Percentiles rank a stretch among this genome's conserved stretches.
Evolutionary conservation across 108 stramenopile species (phyloP).

Genomic region (Chaetoceros tenuissimus): DNA sequence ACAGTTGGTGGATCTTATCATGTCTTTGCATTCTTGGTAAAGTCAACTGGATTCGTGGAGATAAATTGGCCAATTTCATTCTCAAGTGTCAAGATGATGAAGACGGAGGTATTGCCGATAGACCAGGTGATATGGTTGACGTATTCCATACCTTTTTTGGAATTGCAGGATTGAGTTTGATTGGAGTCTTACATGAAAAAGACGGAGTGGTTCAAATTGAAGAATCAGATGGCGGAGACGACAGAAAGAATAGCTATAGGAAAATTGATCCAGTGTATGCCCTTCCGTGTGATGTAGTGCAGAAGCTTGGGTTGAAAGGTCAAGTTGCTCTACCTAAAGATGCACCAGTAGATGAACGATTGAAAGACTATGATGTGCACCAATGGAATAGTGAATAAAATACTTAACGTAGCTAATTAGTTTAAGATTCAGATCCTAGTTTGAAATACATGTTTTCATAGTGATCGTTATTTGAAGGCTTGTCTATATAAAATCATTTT

Average conservation of each 20-base stretch:
- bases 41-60: constrained; percentile 84
- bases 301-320: constrained; percentile 36
- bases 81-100: constrained; percentile 95
- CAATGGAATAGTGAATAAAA: background rate
- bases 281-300: constrained; percentile 69
- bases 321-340: constrained; percentile 37
- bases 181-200: constrained; percentile 59
- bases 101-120: constrained; percentile 96
- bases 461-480: too few species aligned
- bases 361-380: constrained; percentile 25
- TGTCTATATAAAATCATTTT: too few species aligned
- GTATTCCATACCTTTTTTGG: constrained; percentile 99
- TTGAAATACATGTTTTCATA: too few species aligned
- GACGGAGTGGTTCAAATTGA: constrained; percentile 11
- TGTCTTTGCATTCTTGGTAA: constrained; percentile 86
- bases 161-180: constrained; percentile 81
- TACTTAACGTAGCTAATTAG: background rate
- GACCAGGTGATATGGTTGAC: constrained; percentile 93
- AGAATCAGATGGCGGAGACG: background rate
- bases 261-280: constrained; percentile 85
- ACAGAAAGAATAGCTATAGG: constrained; percentile 26
- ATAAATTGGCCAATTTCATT: constrained; percentile 82
- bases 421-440: too few species aligned
- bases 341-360: constrained; percentile 24
- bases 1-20: constrained; percentile 98